These are phyloP conservation scores for Erodium maritimum DNA, from an alignment of 345 rosid species.

Conservation along the genomic window DNA sequence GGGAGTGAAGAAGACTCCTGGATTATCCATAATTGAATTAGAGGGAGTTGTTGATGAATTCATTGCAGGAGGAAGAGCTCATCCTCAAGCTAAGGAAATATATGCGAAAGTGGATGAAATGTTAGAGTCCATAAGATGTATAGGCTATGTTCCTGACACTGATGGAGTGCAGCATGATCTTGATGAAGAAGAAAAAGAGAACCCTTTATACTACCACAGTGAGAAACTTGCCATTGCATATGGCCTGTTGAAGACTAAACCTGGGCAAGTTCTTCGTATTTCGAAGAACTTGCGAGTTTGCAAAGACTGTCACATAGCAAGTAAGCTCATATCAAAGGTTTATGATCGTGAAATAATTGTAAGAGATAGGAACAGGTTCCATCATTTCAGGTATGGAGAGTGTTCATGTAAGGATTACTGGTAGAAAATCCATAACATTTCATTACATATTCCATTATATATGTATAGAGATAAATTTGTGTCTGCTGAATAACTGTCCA, in stretches of 20 bases:
- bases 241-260: slow-evolving; percentile 22
- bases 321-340: slow-evolving; percentile 27
- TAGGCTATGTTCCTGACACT: slow-evolving; percentile 21
- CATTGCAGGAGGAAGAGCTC: slow-evolving; percentile 22
- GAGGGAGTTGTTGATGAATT: slow-evolving; percentile 22
- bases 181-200: slow-evolving; percentile 23
- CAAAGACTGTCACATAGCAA: slow-evolving; percentile 27
- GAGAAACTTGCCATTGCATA: slow-evolving; percentile 38
- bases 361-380: slow-evolving; percentile 27
- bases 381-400: slow-evolving; percentile 20
- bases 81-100: slow-evolving; percentile 19
- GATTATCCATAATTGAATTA: slow-evolving; percentile 25
- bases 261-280: slow-evolving; percentile 20
- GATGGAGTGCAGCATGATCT: slow-evolving; percentile 18
- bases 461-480: too few species aligned
- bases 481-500: too few species aligned
- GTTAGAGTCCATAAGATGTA: slow-evolving; percentile 18
- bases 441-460: too few species aligned
- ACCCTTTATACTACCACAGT: slow-evolving; percentile 18
- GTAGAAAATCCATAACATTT: too few species aligned
- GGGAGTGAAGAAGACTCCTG: slow-evolving; percentile 26
- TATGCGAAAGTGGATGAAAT: slow-evolving; percentile 24
- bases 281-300: slow-evolving; percentile 21
- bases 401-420: slow-evolving; percentile 33
- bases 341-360: slow-evolving; percentile 21